phyloP scores from a whole-genome alignment of 148 eudicot genomes.

The Diospyros kaki region DNA sequence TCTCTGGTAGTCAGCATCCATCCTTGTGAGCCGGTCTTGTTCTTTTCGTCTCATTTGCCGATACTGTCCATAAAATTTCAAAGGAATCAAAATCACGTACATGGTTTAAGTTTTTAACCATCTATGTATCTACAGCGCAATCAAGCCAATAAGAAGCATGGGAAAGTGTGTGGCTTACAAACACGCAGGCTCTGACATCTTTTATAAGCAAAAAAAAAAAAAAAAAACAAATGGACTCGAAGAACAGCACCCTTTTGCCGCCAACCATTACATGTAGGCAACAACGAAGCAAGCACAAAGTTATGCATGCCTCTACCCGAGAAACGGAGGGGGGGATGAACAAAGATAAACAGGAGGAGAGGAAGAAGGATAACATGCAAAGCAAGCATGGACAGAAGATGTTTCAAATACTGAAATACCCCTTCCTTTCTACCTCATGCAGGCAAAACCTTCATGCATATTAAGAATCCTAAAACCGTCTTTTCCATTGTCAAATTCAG shows the following conservation, averaged over 20 bases:
- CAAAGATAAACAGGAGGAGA: too few species aligned
- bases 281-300: too few species aligned
- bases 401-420: neutral
- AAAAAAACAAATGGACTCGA: neutral
- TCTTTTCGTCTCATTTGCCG: conserved; percentile 98
- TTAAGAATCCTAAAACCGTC: neutral
- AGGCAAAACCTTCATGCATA: neutral
- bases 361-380: too few species aligned
- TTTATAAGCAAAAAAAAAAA: neutral
- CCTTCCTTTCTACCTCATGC: neutral
- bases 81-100: conserved; percentile 6
- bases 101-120: neutral
- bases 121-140: neutral
- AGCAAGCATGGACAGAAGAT: neutral
- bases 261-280: neutral
- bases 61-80: conserved; percentile 47
- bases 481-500: neutral
- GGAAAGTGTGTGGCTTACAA: too few species aligned
- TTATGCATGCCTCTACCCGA: too few species aligned
- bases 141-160: neutral
- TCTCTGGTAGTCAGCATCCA: conserved; percentile 77
- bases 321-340: too few species aligned
- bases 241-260: neutral
- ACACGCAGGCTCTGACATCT: too few species aligned
- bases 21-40: conserved; percentile 87